These are phyloP conservation scores for Chrysoporthe deuterocubensis DNA, from an alignment of 2,329 filamentous ascomycete species.

Conservation along the genomic window DNA sequence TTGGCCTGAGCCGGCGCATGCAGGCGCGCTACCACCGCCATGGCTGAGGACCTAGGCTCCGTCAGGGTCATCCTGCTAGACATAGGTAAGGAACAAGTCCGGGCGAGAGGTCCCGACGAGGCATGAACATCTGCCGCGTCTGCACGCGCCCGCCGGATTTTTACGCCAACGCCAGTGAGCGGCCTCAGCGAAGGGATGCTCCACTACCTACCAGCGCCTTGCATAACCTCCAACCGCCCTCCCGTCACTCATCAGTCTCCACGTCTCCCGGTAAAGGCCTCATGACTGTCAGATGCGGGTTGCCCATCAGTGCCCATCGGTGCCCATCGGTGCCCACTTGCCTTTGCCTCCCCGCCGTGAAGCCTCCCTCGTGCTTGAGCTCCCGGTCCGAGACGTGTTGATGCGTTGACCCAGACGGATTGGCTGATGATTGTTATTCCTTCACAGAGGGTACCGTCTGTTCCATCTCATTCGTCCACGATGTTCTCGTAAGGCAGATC, in stretches of 20 bases:
- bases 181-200: background rate
- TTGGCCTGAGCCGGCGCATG: slow-evolving; percentile 14
- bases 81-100: slow-evolving; percentile 52
- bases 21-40: slow-evolving; percentile 30
- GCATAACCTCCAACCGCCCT: slow-evolving; percentile 19
- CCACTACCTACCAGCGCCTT: slow-evolving; percentile 2
- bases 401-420: slow-evolving; percentile 42
- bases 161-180: slow-evolving; percentile 3
- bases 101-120: background rate
- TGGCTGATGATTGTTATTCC: slow-evolving; percentile 44
- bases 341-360: slow-evolving; percentile 6
- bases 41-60: slow-evolving; percentile 38
- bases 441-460: slow-evolving; percentile 77
- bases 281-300: slow-evolving; percentile 25
- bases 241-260: slow-evolving; percentile 11
- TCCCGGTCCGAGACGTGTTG: slow-evolving; percentile 28
- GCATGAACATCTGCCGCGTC: background rate
- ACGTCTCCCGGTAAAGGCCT: background rate
- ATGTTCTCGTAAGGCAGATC: slow-evolving; percentile 70
- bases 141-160: slow-evolving; percentile 9
- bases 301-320: slow-evolving; percentile 5
- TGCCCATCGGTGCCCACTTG: background rate
- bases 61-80: slow-evolving; percentile 58
- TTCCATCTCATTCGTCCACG: slow-evolving; percentile 83
- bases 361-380: background rate